Evolutionary conservation across 805 yeast species (phyloP), one percentile per base, ranked within the genome.

Genomic region (Ogataea pignaliae): DNA sequence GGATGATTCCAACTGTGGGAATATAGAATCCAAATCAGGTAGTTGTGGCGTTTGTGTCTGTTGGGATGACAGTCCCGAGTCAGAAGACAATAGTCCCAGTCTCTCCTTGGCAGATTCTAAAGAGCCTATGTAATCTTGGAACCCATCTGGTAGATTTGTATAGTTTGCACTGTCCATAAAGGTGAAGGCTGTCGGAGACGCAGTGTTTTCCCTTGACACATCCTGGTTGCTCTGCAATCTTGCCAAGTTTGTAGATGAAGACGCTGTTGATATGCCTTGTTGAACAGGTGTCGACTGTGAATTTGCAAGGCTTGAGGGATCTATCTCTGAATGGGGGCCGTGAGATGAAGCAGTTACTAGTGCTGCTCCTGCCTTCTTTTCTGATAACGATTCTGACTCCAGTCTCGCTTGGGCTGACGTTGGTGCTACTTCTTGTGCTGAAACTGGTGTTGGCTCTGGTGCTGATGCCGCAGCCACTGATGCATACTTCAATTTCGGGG

Each of bases 1-100:
- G 3, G 97, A 89, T 1, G 85, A 76, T 60, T 88, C 95, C 52
- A 91, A 70, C 53, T 78, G 69, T 45, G 73, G 73, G 40, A 76
- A 68, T 18, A 86, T 79, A 2, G 76, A 61, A 28, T 72, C 71
- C 47, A 78, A 69, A 14, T 81, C 71, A 26, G 78, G 70, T 18
- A 87, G 84, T 41, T 75, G 70, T 61, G 32, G 79, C 60, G 26
- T 21, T 21, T 21, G 26, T 21, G 7, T 21, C 26, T 21, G 26
- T 7, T 21, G 26, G 26, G 26, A 21, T 5, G 26, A 21, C 26
- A 21, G 26, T 5, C 17, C 18, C 15, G 66, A 30, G 60, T 64
- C 60, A 47, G 79, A 73, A 34, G 34, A 42, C 9, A 43, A 47
- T 5, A 32, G 36, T n/a, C 48, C 43, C 15, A 57, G 26, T 36